A percentile compares a stretch with the other conserved stretches of the same genome.
These are phyloP conservation scores for Pythium chondricola DNA, from an alignment of 352 stramenopile genomes.

Conservation along the genomic window DNA sequence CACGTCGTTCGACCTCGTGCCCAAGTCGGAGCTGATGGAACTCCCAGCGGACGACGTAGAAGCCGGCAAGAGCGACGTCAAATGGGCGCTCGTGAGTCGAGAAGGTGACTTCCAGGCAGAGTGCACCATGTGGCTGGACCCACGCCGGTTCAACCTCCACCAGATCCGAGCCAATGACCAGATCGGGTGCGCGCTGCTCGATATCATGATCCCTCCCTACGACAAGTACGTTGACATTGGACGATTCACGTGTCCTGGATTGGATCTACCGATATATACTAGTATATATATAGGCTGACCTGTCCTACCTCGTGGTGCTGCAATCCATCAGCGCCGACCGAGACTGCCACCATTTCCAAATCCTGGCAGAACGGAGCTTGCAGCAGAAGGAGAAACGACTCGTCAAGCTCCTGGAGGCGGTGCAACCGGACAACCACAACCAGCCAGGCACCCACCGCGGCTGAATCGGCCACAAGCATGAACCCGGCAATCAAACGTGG, in stretches of 20 bases:
- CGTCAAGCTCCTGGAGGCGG: slow-evolving; percentile 67
- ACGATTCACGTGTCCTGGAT: neutral
- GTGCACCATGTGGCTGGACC: slow-evolving; percentile 78
- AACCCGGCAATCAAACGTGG: neutral
- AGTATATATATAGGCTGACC: no score
- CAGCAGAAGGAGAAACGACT: slow-evolving; percentile 39
- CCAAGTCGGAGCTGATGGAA: slow-evolving; percentile 28
- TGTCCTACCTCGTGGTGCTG: no score
- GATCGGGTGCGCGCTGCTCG: slow-evolving; percentile 70
- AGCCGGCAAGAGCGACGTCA: slow-evolving; percentile 31
- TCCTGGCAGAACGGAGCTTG: slow-evolving; percentile 51
- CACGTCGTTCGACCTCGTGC: slow-evolving; percentile 67
- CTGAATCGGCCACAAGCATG: neutral
- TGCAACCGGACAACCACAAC: slow-evolving; percentile 66
- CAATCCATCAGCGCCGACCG: slow-evolving; percentile 69
- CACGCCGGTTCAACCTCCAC: slow-evolving; percentile 76
- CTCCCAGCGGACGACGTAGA: slow-evolving; percentile 17
- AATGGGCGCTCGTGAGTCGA: slow-evolving; percentile 56
- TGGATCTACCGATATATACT: no score
- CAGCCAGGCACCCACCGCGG: slow-evolving; percentile 14
- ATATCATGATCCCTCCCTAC: slow-evolving; percentile 85
- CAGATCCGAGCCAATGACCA: slow-evolving; percentile 64
- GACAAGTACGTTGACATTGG: slow-evolving; percentile 54
- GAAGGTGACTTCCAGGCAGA: slow-evolving; percentile 46
- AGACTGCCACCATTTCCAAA: slow-evolving; percentile 73